Base-by-base conservation (phyloP, 1,284 basidiomycete species). In the Ustanciosporium gigantosporum region DNA sequence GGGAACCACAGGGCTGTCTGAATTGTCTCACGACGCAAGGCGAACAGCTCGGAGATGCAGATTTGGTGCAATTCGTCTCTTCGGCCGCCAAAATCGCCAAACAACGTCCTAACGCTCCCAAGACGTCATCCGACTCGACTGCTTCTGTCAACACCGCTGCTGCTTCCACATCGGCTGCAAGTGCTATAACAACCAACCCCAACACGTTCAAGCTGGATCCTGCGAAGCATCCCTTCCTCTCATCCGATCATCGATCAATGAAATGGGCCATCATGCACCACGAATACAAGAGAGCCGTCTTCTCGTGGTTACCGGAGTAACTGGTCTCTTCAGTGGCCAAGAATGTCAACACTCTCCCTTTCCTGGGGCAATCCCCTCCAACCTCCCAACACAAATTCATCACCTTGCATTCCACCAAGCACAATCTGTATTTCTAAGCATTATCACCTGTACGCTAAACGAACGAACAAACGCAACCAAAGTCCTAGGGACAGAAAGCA, bases 201-300 rank as follows among this genome's bases (percentile, higher is more conserved):
- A 23, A 11, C 38, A 22, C 22, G 32, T 51, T 52, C 45, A 56
- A 52, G 23, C 4, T 62, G 48, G 52, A 62, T 29, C 13, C 36
- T 5, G 15, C 29, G 0, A 56, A 52, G 31, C 59, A 62, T 43
- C 25, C 59, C 2, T 46, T 62, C 16, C 41, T 62, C 32, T 45
- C 43, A 15, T 37, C 52, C 14, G 52, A 62, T n/a, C 59, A 62
- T 23, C 29, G 59, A n/a, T 25, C 40, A 2, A 62, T 62, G 59
- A 62, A 62, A 38, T 62, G 59, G 59, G 52, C 59, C n/a, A 57
- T 62, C 25, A 48, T 56, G 59, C 59, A 62, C 38, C 52, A 56
- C 25, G 59, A 62, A 32, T 62, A 56, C 27, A 62, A 52, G 38
- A 17, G 52, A 3, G 44, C 52, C 14, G 59, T 62, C 17, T 19